Base-by-base conservation (phyloP, 495 filamentous ascomycete species). In the Xylaria intraflava region DNA sequence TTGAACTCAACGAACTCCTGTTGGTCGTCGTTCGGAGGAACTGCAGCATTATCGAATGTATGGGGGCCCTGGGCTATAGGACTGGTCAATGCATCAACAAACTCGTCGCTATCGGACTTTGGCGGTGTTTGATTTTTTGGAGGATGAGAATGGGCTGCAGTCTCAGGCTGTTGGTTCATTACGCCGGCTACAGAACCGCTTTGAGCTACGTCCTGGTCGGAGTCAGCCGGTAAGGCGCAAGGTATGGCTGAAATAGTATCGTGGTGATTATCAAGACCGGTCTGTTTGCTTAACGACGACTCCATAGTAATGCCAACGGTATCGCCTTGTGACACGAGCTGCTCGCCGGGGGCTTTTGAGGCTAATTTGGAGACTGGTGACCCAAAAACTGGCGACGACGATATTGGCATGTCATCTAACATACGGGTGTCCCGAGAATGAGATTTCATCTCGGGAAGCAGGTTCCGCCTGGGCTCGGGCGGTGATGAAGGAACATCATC, bases 401-500 rank as follows among this genome's bases (percentile, higher is more conserved):
- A 70, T 26, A 75, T 67, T 11, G 72, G 69, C 62, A 72, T 75
- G 16, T 72, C 72, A 19, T 73, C 68, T n/a, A 75, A 54, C 10
- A 73, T 45, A 48, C 55, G 70, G 29, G 58, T 67, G 43, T 62
- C 71, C 14, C 57, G 65, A 33, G 70, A 72, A 29, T 68, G 66
- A 16, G 73, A 72, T 29, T 63, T 55, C 57, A 78, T 77, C 55
- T 77, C 74, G 9, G 68, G 69, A 20, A 74, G 68, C 26, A 78
- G 61, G 31, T 62, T 76, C 12, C 72, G 61, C 45, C 74, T 66
- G 6, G 70, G 69, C 51, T 76, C 71, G 1, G 77, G 80, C 6
- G 79, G 79, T 3, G 81, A 82, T 5, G 79, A 83, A 9, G 74
- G 73, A 42, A 64, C 29, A 33, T 72, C 72, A 16, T 77, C 78